Evolutionary conservation across 768 basidiomycete species (phyloP).

Genomic region (Panus rudis): DNA sequence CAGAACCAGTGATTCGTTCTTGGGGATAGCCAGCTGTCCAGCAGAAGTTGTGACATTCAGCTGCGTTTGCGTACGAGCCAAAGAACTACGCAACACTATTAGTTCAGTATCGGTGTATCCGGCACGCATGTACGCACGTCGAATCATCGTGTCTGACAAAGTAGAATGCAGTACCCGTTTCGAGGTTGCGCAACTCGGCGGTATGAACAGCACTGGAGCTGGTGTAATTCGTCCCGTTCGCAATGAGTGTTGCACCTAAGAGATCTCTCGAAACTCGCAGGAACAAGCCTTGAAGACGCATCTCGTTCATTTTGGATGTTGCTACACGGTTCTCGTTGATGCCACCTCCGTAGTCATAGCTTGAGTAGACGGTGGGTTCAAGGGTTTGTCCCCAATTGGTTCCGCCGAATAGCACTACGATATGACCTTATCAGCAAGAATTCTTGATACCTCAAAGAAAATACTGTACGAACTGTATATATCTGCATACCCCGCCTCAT

Average conservation of each 20-base stretch:
- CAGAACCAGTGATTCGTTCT: constrained; percentile 32
- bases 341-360: constrained; percentile 58
- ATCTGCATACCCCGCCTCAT: constrained; percentile 19
- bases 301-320: constrained; percentile 43
- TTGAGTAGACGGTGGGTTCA: constrained; percentile 50
- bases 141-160: constrained; percentile 40
- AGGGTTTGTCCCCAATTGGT: constrained; percentile 59
- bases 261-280: constrained; percentile 45
- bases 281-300: constrained; percentile 49
- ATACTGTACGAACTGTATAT: constrained; percentile 36
- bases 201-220: constrained; percentile 37
- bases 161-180: constrained; percentile 41
- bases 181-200: constrained; percentile 39
- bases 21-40: constrained; percentile 33
- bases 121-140: constrained; percentile 22
- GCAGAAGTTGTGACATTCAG: constrained; percentile 37
- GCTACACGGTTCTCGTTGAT: constrained; percentile 47
- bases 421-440: background rate
- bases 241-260: constrained; percentile 35
- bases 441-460: background rate
- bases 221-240: constrained; percentile 45
- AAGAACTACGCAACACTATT: constrained; percentile 27
- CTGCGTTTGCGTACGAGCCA: constrained; percentile 35
- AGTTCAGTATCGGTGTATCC: background rate
- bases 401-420: constrained; percentile 50